Base-by-base conservation (phyloP, 805 yeast genomes). In the Cyberlindnera suaveolens region DNA sequence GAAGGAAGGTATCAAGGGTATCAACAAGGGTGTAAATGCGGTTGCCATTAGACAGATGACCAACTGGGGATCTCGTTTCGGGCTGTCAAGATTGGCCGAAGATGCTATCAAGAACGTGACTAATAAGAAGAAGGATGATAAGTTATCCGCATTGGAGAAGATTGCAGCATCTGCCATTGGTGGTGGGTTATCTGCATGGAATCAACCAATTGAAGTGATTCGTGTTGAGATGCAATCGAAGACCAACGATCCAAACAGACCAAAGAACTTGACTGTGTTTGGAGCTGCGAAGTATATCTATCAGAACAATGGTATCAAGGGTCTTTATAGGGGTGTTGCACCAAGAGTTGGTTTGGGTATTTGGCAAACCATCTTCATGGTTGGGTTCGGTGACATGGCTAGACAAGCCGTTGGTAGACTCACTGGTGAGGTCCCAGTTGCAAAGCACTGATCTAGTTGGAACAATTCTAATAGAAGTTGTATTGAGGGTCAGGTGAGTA, bases 311-410 rank as follows among this genome's bases (percentile, higher is more conserved):
- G 99, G 99, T 54, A 47, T 90, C 46, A 80, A 78, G 67, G 99
- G 99, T 45, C 76, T 93, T 49, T 93, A 90, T 64, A 78, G 96
- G 65, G 99, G 99, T 62, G 96, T 90, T 36, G 80, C 98, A 14
- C 98, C 99, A 55, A 85, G 99, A 75, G 78, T 93, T 54, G 97
- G 96, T 44, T 76, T 93, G 52, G 95, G 98, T 58, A 83, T 91
- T 50, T 93, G 98, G 97, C 99, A 93, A 72, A 91, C 98, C 3
- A 88, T 91, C 37, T 91, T 95, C 65, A 91, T 91, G 98, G 98
- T 91, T 46, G 96, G 96, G 11, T 80, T 93, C 53, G 99, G 98
- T 64, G 99, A 93, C 61, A 86, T 89, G 66, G 89, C 89, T 30
- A 83, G 79, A 63, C 88, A 82, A 43, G 71, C 72, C 44, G 83